Base-by-base conservation (phyloP, 768 basidiomycete genomes). In the Neoboletus subvelutipes region DNA sequence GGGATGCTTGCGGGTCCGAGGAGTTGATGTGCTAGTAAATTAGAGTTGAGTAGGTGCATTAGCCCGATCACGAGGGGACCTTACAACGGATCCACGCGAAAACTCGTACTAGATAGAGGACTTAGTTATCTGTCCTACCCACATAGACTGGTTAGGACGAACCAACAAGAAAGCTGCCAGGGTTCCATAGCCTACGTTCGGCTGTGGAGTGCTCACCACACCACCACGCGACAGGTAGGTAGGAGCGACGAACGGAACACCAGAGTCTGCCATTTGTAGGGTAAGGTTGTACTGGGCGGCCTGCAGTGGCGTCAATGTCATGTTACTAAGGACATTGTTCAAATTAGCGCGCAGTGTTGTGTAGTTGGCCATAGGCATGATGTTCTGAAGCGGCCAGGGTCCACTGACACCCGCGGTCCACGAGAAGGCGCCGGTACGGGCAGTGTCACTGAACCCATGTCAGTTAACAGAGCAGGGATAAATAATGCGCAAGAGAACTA, bases 71-170 rank as follows among this genome's bases (percentile, higher is more conserved):
- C 18, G 17, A 49, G 13, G 6, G 15, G 15, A 18, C 5, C 33
- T 17, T 36, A 45, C 42, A n/a, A 52, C 52, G 8, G 43, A 53
- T 53, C 52, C 42, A 13, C 43, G 52, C 18, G 48, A 49, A 36
- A 49, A 10, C 48, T 36, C 33, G 15, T 49, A 24, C 52, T 53
- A n/a, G 12, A 47, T 24, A 26, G 9, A 20, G 9, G 6, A 24
- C 5, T 48, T 20, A 34, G 24, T 15, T 9, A 13, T n/a, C 12
- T 34, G 12, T 34, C 18, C 4, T 12, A 1, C 26, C 5, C 43
- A 47, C 39, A n/a, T 24, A 2, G 4, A 31, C 39, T 15, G 5
- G 29, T n/a, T 18, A 17, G 29, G 33, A 52, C 49, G 41, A 22
- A 55, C 55, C 41, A 56, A 12, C 10, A 15, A 11, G 9, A 26